Evolutionary conservation across 495 filamentous ascomycete species (phyloP), one percentile per base, ranked within the genome.

Genomic region (Chaetomium fimeti): DNA sequence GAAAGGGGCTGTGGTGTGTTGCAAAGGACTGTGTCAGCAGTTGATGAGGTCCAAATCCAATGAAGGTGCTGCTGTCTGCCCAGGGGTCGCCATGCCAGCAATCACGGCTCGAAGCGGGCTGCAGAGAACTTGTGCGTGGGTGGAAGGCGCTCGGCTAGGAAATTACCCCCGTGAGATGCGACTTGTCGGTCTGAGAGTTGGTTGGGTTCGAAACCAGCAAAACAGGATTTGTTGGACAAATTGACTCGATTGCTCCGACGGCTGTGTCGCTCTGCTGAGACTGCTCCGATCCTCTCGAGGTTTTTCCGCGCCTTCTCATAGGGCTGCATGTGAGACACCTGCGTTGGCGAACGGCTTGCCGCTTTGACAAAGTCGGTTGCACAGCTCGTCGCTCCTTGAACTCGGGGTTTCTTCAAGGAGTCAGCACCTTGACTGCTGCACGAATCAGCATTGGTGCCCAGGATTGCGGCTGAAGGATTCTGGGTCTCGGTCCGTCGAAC

Each of bases 71-170:
- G 40, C 13, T 18, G 13, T 6, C 32, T 36, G 4, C 5, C 5
- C 16, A 15, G 18, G 18, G 13, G 16, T 18, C 40, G 13, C 18
- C 40, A 13, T 13, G 32, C 13, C 40, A 18, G 40, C 13, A 18
- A 15, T 43, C 40, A 15, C 16, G 13, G 13, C 15, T 43, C 40
- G 27, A 32, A 20, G 18, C 5, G 8, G 52, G 52, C 52, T 60
- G 58, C 58, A 60, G 58, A 60, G 58, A 51, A 60, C 58, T 60
- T 60, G 58, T 60, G 58, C 29, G 58, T 27, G 58, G 28, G 57
- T 28, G 47, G 38, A 45, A 59, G 40, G 54, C 38, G 16, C 24
- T 16, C 43, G 49, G 38, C 48, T 27, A 5, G 58, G 58, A 51
- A 51, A 60, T 60, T 60, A 45, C 15, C 42, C 42, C 16, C n/a